Percentiles rank a stretch among this genome's conserved stretches.
These are phyloP conservation scores for Agastache rugosa DNA, from an alignment of 257 asterid genomes.

Conservation along the genomic window DNA sequence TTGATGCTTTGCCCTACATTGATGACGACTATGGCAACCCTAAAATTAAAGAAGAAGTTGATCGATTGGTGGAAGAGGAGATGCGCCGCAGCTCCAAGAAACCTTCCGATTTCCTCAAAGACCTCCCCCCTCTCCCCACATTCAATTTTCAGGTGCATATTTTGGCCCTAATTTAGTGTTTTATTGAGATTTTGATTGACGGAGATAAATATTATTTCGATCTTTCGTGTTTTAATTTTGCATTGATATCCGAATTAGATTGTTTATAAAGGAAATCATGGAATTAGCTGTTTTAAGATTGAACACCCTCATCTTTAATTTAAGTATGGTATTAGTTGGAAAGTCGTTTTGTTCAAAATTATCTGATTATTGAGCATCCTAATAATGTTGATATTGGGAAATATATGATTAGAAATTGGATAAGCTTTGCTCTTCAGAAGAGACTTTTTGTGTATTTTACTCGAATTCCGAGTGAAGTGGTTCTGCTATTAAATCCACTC, in stretches of 20 bases:
- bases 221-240: conserved; percentile 23
- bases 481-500: not conserved
- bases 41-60: conserved; percentile 76
- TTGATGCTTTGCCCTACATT: conserved; percentile 95
- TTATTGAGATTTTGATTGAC: not conserved
- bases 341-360: not conserved
- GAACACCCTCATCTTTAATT: not conserved
- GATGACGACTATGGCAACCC: conserved; percentile 94
- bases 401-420: not conserved
- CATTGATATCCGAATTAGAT: not conserved
- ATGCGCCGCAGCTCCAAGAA: conserved; percentile 88
- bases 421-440: not conserved
- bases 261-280: not conserved
- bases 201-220: not conserved
- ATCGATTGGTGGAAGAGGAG: conserved; percentile 90
- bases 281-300: conserved; percentile 6
- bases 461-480: conserved; percentile 24
- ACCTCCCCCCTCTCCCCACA: conserved; percentile 80
- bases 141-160: conserved; percentile 65
- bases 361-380: not conserved
- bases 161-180: conserved; percentile 9
- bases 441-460: not conserved
- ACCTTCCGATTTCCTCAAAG: conserved; percentile 94
- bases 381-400: conserved; percentile 11
- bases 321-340: not conserved